These are phyloP conservation scores for Talaromyces sp. DNA, from an alignment of 2,329 filamentous ascomycete genomes.

Conservation along the genomic window DNA sequence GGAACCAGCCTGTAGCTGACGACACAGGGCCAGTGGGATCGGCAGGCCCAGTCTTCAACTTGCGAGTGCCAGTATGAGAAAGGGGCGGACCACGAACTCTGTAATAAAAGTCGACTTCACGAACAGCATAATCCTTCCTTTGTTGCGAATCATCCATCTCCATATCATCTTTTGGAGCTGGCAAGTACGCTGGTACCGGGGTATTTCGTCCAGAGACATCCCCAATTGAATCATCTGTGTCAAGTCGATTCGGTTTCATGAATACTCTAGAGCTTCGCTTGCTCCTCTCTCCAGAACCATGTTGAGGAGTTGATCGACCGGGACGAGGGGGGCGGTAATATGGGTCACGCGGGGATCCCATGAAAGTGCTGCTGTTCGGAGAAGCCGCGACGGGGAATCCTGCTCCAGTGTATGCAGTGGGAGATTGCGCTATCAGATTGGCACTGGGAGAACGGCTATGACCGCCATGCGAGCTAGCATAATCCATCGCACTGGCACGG, in stretches of 20 bases:
- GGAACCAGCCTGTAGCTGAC: constrained; percentile 87
- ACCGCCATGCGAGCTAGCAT: constrained; percentile 48
- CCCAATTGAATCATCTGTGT: constrained; percentile 35
- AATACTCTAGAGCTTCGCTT: constrained; percentile 47
- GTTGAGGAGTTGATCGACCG: constrained; percentile 66
- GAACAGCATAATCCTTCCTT: constrained; percentile 82
- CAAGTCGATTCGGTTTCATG: constrained; percentile 39
- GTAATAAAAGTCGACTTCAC: constrained; percentile 97
- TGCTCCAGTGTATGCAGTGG: constrained; percentile 71
- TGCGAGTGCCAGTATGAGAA: constrained; percentile 77
- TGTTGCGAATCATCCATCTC: constrained; percentile 52
- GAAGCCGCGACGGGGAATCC: constrained; percentile 45
- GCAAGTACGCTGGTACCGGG: constrained; percentile 58
- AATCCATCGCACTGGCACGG: constrained; percentile 58
- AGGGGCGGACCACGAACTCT: constrained; percentile 85
- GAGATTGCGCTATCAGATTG: constrained; percentile 69
- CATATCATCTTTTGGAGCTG: constrained; percentile 57
- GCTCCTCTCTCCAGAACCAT: constrained; percentile 48
- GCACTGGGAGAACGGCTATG: constrained; percentile 62
- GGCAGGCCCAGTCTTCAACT: constrained; percentile 88
- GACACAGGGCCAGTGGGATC: constrained; percentile 91
- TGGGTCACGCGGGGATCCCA: constrained; percentile 66
- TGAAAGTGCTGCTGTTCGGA: constrained; percentile 45
- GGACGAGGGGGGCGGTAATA: constrained; percentile 86
- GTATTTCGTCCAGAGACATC: constrained; percentile 51